A percentile compares a stretch with the other conserved stretches of the same genome.
Conservation (phyloP, 2,329 filamentous ascomycete genomes). For the Ophiostoma piceae region DNA sequence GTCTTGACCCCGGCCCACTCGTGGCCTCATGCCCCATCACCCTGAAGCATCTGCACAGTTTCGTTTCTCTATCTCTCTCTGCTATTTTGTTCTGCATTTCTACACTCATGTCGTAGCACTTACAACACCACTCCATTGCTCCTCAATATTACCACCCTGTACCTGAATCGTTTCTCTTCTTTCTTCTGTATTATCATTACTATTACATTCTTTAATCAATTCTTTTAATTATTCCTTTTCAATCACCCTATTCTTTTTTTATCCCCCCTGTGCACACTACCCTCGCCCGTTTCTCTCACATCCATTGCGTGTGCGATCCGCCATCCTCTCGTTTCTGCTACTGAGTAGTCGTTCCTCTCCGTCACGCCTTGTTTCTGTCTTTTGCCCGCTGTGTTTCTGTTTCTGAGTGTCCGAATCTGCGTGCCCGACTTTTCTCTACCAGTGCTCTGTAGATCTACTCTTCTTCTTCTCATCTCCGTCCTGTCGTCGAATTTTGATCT, state of each 20-base stretch:
- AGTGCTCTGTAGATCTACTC: neutral
- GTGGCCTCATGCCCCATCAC: constrained; percentile 23
- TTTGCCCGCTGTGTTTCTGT: constrained; percentile 1
- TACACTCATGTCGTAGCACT: neutral
- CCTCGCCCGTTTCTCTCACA: neutral
- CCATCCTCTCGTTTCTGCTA: neutral
- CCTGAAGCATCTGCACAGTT: constrained; percentile 21
- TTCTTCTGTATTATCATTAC: neutral
- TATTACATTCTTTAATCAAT: neutral
- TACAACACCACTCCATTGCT: neutral
- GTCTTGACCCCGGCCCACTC: constrained; percentile 18
- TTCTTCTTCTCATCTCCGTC: neutral
- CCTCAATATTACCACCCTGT: neutral
- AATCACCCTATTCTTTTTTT: constrained; percentile 7
- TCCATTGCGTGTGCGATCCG: neutral
- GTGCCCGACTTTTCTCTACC: no score
- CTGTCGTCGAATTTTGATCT: neutral
- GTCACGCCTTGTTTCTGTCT: neutral
- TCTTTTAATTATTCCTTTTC: neutral
- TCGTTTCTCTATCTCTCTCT: neutral
- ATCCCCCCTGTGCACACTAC: neutral
- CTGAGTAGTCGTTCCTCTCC: neutral
- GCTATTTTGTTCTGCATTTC: neutral
- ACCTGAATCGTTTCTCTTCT: neutral
- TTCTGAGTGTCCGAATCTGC: neutral